phyloP scores from a whole-genome alignment of 2,329 filamentous ascomycete genomes.

The Herpotrichia juniperi region DNA sequence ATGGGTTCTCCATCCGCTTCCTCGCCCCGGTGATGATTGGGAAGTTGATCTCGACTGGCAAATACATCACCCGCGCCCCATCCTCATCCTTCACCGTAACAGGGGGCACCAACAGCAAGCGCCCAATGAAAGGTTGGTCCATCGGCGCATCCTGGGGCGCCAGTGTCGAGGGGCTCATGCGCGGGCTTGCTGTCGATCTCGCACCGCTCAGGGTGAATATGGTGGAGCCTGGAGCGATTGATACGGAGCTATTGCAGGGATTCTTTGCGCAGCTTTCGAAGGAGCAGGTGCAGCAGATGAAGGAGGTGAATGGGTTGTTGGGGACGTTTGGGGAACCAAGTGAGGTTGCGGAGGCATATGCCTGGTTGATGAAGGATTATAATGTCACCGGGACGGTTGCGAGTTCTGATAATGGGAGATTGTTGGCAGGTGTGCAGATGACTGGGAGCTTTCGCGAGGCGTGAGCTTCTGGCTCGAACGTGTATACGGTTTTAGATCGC shows the following conservation, averaged over 20 bases:
- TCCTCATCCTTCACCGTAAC: conserved; percentile 50
- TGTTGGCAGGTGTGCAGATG: conserved; percentile 21
- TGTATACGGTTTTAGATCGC: background rate
- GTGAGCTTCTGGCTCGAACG: background rate
- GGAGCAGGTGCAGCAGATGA: conserved; percentile 18
- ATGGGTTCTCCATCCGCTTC: conserved; percentile 40
- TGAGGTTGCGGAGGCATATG: conserved; percentile 53
- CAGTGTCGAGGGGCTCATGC: conserved; percentile 39
- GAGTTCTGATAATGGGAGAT: conserved; percentile 45
- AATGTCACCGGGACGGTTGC: conserved; percentile 46
- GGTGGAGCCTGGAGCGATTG: conserved; percentile 49
- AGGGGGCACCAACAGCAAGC: conserved; percentile 41
- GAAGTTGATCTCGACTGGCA: conserved; percentile 43
- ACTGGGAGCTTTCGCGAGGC: background rate
- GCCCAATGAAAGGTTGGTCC: conserved; percentile 43
- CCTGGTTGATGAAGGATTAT: conserved; percentile 52
- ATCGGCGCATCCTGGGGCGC: conserved; percentile 30
- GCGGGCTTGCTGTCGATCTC: conserved; percentile 50
- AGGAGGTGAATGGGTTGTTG: conserved; percentile 25
- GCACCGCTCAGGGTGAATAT: conserved; percentile 51
- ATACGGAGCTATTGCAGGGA: conserved; percentile 48
- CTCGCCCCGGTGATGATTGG: conserved; percentile 45
- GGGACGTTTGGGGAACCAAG: conserved; percentile 29
- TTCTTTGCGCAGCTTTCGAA: conserved; percentile 24
- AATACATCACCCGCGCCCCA: conserved; percentile 38